These are phyloP conservation scores for Penicillium waksmanii DNA, from an alignment of 495 filamentous ascomycete genomes.

Conservation along the genomic window DNA sequence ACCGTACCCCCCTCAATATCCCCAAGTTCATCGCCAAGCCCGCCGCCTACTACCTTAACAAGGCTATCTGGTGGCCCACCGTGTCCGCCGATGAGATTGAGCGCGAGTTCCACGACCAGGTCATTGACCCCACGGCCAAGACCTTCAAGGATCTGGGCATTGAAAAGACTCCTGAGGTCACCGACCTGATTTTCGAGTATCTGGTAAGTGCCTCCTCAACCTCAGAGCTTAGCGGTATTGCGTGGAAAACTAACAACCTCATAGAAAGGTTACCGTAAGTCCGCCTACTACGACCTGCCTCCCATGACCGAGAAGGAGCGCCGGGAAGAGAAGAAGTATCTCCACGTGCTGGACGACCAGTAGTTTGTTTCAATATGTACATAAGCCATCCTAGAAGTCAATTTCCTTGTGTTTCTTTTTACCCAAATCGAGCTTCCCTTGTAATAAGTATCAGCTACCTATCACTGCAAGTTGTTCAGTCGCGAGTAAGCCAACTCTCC, in stretches of 20 bases:
- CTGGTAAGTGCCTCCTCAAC: slow-evolving; percentile 62
- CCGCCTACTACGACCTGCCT: slow-evolving; percentile 86
- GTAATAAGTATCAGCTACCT: neutral
- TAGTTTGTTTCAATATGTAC: slow-evolving; percentile 56
- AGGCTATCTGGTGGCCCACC: slow-evolving; percentile 82
- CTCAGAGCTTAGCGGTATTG: neutral
- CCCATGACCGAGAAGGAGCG: slow-evolving; percentile 93
- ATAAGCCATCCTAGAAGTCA: slow-evolving; percentile 44
- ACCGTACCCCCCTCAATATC: slow-evolving; percentile 87
- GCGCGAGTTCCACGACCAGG: slow-evolving; percentile 91
- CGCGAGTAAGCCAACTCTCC: too few relatives aligned
- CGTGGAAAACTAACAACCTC: slow-evolving; percentile 27
- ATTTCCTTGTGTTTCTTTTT: slow-evolving; percentile 38
- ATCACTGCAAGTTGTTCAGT: too few relatives aligned
- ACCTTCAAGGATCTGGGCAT: slow-evolving; percentile 95
- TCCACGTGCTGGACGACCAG: slow-evolving; percentile 91
- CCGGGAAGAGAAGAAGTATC: slow-evolving; percentile 91
- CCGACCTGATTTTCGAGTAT: slow-evolving; percentile 85
- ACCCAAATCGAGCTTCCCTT: neutral
- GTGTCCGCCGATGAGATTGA: slow-evolving; percentile 86
- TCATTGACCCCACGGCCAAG: slow-evolving; percentile 88
- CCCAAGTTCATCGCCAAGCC: slow-evolving; percentile 80
- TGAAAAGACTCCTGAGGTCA: slow-evolving; percentile 74
- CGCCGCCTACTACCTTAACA: slow-evolving; percentile 71
- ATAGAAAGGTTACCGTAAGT: slow-evolving; percentile 82